phyloP scores from a whole-genome alignment of 495 filamentous ascomycete genomes.

The Penicillium tannophilum region DNA sequence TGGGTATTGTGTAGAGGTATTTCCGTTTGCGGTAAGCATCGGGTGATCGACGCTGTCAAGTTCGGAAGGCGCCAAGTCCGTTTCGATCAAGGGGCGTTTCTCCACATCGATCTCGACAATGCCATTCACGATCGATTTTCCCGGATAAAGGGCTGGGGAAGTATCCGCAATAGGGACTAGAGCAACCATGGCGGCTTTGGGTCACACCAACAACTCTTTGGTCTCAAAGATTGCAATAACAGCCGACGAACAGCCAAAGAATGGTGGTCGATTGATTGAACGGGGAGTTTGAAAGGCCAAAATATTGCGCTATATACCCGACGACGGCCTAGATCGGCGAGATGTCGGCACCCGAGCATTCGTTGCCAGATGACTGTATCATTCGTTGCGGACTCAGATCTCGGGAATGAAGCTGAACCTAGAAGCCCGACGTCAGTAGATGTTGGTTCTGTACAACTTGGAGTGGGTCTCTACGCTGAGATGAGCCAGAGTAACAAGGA shows the following conservation, averaged over 20 bases:
- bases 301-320: conserved; percentile 24
- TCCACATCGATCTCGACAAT: conserved; percentile 2
- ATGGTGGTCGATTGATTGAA: background rate
- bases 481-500: background rate
- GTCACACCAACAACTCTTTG: background rate
- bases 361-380: conserved; percentile 26
- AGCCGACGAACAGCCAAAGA: background rate
- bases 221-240: conserved; percentile 4
- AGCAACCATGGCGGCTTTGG: conserved; percentile 21
- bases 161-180: conserved; percentile 19
- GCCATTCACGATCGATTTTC: conserved; percentile 11
- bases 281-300: background rate
- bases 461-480: background rate
- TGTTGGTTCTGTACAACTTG: conserved; percentile 26
- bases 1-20: conserved; percentile 9
- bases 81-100: conserved; percentile 7
- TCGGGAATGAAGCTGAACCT: conserved; percentile 18
- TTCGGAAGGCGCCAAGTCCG: conserved; percentile 8
- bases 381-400: conserved; percentile 27
- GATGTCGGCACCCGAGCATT: conserved; percentile 3
- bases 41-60: conserved; percentile 13
- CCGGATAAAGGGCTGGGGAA: conserved; percentile 9
- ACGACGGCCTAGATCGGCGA: background rate
- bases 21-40: conserved; percentile 27
- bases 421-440: conserved; percentile 6